A percentile compares a stretch with the other conserved stretches of the same genome.
phyloP scores from a whole-genome alignment of 2,329 filamentous ascomycete genomes.

The Mariannaea elegans region DNA sequence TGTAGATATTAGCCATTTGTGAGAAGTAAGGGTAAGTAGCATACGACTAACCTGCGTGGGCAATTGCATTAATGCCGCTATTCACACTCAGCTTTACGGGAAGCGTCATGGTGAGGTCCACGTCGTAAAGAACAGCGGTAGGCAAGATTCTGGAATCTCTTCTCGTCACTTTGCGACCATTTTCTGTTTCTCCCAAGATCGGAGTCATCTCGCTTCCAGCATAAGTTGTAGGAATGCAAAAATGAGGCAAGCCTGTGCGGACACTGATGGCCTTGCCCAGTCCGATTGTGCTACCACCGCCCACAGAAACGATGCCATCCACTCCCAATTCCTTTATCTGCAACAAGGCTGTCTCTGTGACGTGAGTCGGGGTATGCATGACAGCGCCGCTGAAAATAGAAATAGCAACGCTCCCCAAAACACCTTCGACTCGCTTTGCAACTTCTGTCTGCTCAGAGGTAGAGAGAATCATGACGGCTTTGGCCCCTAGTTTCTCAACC shows the following conservation, averaged over 20 bases:
- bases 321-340: too few species aligned
- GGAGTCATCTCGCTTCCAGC: slow-evolving; percentile 72
- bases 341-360: too few species aligned
- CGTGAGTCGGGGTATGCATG: too few species aligned
- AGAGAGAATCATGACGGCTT: too few species aligned
- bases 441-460: slow-evolving; percentile 46
- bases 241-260: slow-evolving; percentile 60
- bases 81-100: slow-evolving; percentile 62
- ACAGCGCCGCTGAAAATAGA: too few species aligned
- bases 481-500: too few species aligned
- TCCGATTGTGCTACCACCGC: slow-evolving; percentile 53
- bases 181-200: slow-evolving; percentile 68
- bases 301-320: slow-evolving; percentile 35
- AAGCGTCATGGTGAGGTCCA: slow-evolving; percentile 68
- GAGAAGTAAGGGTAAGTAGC: background rate
- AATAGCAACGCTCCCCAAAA: too few species aligned
- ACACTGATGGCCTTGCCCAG: slow-evolving; percentile 68
- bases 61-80: slow-evolving; percentile 72
- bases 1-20: too few species aligned
- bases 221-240: slow-evolving; percentile 67
- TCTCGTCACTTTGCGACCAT: slow-evolving; percentile 66
- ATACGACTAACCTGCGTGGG: slow-evolving; percentile 51
- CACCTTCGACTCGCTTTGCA: too few species aligned
- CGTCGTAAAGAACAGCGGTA: slow-evolving; percentile 70
- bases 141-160: slow-evolving; percentile 68